These are phyloP conservation scores for Trichoderma gamsii DNA, from an alignment of 495 filamentous ascomycete genomes.

Conservation along the genomic window DNA sequence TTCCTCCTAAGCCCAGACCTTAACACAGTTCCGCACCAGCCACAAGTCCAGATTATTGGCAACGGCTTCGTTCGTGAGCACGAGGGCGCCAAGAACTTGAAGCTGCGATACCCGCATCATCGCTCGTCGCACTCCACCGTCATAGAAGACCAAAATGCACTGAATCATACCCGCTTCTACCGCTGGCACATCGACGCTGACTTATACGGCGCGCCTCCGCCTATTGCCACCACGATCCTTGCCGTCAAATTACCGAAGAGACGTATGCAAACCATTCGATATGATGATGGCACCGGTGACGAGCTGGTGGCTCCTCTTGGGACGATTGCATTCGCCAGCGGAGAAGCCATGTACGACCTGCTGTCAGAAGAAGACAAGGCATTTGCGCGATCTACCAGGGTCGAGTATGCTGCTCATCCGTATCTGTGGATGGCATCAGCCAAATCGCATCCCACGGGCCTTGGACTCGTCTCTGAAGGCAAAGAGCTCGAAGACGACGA, in stretches of 20 bases:
- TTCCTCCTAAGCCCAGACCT: constrained; percentile 71
- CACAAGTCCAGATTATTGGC: constrained; percentile 72
- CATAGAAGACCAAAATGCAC: constrained; percentile 56
- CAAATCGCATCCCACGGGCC: constrained; percentile 56
- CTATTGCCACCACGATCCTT: constrained; percentile 61
- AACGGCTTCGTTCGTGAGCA: constrained; percentile 62
- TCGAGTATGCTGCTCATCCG: constrained; percentile 70
- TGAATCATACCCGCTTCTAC: constrained; percentile 65
- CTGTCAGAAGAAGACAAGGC: constrained; percentile 60
- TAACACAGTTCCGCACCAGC: constrained; percentile 71
- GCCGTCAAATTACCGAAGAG: constrained; percentile 61
- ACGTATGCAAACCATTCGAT: constrained; percentile 57
- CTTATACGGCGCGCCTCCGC: constrained; percentile 67
- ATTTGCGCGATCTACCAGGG: constrained; percentile 53
- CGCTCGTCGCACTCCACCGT: constrained; percentile 60
- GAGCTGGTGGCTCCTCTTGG: constrained; percentile 62
- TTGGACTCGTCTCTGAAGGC: constrained; percentile 58
- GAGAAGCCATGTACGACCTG: constrained; percentile 58
- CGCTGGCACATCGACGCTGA: constrained; percentile 77
- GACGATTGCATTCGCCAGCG: constrained; percentile 66
- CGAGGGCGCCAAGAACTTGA: constrained; percentile 60
- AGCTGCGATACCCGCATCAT: constrained; percentile 65
- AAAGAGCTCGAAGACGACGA: constrained; percentile 49
- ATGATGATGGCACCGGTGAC: constrained; percentile 59
- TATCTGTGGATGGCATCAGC: constrained; percentile 71